Evolutionary conservation across 495 filamentous ascomycete genomes (phyloP).

Genomic region (Echria macrotheca): DNA sequence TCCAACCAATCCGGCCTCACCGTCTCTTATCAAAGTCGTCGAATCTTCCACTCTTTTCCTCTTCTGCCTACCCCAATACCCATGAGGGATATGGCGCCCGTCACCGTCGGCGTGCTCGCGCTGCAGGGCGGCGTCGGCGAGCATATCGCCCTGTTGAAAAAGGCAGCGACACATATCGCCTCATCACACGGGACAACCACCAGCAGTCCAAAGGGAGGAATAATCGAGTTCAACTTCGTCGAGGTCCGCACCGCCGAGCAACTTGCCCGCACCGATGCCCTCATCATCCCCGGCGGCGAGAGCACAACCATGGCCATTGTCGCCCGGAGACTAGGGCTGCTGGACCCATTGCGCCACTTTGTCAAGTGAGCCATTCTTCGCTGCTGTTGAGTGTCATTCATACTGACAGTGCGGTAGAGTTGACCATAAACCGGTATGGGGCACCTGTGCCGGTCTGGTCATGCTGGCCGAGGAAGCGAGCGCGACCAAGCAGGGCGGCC

Average conservation of each 20-base stretch:
- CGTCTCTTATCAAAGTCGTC: neutral
- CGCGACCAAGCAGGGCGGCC: slow-evolving; percentile 81
- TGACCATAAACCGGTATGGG: slow-evolving; percentile 83
- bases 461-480: slow-evolving; percentile 85
- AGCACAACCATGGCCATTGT: slow-evolving; percentile 91
- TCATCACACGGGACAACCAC: too few species aligned
- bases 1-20: too few species aligned
- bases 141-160: slow-evolving; percentile 70
- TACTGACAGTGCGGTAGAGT: slow-evolving; percentile 30
- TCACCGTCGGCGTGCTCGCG: slow-evolving; percentile 80
- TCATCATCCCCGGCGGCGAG: slow-evolving; percentile 91
- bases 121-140: slow-evolving; percentile 92
- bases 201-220: too few species aligned
- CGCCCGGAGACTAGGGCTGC: slow-evolving; percentile 67
- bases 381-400: neutral
- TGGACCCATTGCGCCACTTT: slow-evolving; percentile 84
- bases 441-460: slow-evolving; percentile 93
- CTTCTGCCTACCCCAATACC: neutral
- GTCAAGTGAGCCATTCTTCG: slow-evolving; percentile 65
- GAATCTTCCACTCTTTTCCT: too few species aligned
- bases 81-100: slow-evolving; percentile 1
- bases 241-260: slow-evolving; percentile 75
- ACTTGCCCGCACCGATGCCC: slow-evolving; percentile 67
- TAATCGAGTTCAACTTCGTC: slow-evolving; percentile 49
- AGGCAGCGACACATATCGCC: slow-evolving; percentile 44